Percentiles rank a stretch among this genome's conserved stretches.
phyloP scores from a whole-genome alignment of 2,329 filamentous ascomycete genomes.

The Truncatella angustata region DNA sequence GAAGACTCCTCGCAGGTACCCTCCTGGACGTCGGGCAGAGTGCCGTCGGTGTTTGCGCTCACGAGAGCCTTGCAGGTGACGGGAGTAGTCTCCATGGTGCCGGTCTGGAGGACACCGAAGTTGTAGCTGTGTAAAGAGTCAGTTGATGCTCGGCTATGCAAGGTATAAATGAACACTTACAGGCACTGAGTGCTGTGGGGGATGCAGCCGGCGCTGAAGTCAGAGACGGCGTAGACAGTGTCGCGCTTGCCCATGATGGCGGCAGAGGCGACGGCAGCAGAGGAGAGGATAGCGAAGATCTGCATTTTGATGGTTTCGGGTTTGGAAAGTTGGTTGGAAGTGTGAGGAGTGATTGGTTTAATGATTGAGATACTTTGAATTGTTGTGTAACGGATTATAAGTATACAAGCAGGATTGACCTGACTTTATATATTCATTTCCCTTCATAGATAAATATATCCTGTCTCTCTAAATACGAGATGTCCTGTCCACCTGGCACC shows the following conservation, averaged over 20 bases:
- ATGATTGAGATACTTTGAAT: too few species aligned
- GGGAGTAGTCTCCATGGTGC: slow-evolving; percentile 23
- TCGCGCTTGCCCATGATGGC: slow-evolving; percentile 8
- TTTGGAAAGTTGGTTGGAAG: not conserved
- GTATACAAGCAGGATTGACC: not conserved
- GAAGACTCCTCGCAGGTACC: slow-evolving; percentile 27
- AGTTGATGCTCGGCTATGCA: not conserved
- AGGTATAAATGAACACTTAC: slow-evolving; percentile 14
- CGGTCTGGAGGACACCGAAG: slow-evolving; percentile 17
- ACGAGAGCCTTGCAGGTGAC: slow-evolving; percentile 22
- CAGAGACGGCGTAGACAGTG: slow-evolving; percentile 22
- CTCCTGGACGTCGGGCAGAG: slow-evolving; percentile 28
- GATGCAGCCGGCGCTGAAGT: slow-evolving; percentile 27
- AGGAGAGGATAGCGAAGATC: slow-evolving; percentile 19
- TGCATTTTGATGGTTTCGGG: slow-evolving; percentile 23
- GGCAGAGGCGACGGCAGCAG: slow-evolving; percentile 21
- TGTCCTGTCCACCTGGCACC: not conserved
- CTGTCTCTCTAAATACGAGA: not conserved
- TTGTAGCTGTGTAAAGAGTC: slow-evolving; percentile 13
- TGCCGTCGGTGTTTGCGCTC: slow-evolving; percentile 13
- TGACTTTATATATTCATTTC: not conserved
- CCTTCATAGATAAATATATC: not conserved
- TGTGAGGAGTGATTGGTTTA: not conserved
- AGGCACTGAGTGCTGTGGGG: slow-evolving; percentile 26
- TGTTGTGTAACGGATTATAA: too few species aligned